phyloP scores from a whole-genome alignment of 169 alveolate species.

The Ichthyophthirius multifiliis region DNA sequence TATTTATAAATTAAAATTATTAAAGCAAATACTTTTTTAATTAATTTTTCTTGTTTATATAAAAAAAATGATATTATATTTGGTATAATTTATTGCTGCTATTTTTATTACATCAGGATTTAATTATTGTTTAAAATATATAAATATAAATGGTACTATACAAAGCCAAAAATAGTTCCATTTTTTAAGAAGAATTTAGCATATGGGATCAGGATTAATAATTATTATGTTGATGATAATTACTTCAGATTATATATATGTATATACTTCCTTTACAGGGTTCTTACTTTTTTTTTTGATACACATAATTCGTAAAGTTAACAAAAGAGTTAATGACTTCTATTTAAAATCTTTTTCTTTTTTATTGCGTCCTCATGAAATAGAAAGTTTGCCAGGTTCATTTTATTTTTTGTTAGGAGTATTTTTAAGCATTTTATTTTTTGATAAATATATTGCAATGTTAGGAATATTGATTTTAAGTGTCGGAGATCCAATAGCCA shows the following conservation, averaged over 20 bases:
- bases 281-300: not conserved
- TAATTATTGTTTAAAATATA: not conserved
- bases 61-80: too few species aligned
- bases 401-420: conserved; percentile 14
- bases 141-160: not conserved
- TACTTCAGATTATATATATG: not conserved
- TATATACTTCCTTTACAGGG: not conserved
- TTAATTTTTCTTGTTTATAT: too few species aligned
- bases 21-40: too few species aligned
- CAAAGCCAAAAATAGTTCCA: not conserved
- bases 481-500: conserved; percentile 20
- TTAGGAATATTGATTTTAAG: not conserved
- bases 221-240: not conserved
- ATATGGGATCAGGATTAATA: not conserved
- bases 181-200: conserved; percentile 7
- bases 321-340: not conserved
- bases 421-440: not conserved
- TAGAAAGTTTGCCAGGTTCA: conserved; percentile 5
- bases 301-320: not conserved
- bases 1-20: too few species aligned
- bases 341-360: not conserved
- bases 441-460: not conserved
- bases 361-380: not conserved
- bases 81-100: too few species aligned
- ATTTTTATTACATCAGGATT: too few species aligned